phyloP scores from a whole-genome alignment of 768 basidiomycete species.

The Russula lepida region DNA sequence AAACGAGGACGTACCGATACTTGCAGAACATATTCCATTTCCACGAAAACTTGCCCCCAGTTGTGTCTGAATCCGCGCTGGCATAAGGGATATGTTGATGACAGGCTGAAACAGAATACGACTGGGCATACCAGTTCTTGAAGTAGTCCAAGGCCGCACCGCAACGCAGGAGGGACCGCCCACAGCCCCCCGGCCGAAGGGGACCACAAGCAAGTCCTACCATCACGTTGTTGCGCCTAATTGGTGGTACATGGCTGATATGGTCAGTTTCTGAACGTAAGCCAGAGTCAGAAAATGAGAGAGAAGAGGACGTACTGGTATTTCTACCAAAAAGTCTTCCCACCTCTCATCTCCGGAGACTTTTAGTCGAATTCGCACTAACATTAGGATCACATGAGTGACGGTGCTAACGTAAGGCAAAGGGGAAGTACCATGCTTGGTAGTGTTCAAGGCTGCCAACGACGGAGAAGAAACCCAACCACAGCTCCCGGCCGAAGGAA shows the following conservation, averaged over 20 bases:
- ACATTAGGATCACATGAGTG: background rate
- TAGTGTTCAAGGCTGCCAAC: background rate
- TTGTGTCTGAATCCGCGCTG: background rate
- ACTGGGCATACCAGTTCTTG: background rate
- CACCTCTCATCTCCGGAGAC: background rate
- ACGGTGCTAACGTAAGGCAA: background rate
- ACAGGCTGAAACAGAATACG: background rate
- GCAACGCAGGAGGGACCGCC: background rate
- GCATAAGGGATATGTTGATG: background rate
- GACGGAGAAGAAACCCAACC: conserved; percentile 5
- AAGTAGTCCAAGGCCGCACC: background rate
- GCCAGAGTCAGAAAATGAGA: background rate
- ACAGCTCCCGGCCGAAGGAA: conserved; percentile 17
- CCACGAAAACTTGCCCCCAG: background rate
- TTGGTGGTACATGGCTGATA: background rate
- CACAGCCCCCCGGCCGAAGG: background rate
- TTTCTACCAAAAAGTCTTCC: background rate
- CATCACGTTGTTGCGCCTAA: background rate
- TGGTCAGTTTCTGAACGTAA: background rate
- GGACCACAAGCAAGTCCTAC: background rate
- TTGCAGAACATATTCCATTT: background rate
- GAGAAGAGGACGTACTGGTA: background rate
- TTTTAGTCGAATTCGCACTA: background rate
- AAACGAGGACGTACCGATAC: conserved; percentile 9
- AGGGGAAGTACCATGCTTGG: background rate